These are phyloP conservation scores for Copromyces sp. DNA, from an alignment of 495 filamentous ascomycete species.

Conservation along the genomic window DNA sequence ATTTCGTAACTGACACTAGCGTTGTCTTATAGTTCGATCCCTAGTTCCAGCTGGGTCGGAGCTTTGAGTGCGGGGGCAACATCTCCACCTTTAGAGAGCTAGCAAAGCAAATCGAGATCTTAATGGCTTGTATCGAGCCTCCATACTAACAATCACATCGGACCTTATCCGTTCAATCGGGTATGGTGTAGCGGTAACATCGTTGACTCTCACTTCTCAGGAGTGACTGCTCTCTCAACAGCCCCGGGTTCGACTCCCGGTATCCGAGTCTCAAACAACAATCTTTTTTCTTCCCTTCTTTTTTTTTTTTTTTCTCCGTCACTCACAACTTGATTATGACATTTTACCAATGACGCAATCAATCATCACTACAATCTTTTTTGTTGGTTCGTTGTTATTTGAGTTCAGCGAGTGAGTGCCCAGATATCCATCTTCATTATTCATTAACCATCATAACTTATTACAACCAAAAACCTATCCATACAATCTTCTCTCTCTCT, in stretches of 20 bases:
- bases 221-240: background rate
- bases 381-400: background rate
- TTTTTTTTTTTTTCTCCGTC: background rate
- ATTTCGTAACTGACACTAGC: too few relatives aligned
- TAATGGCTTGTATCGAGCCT: background rate
- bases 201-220: background rate
- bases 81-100: background rate
- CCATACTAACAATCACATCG: background rate
- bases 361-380: background rate
- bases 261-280: background rate
- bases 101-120: background rate
- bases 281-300: background rate
- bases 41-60: too few relatives aligned
- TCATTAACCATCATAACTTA: background rate
- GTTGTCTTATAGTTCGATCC: too few relatives aligned
- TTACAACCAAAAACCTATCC: background rate
- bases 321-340: too few relatives aligned
- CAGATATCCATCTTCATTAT: background rate
- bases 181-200: background rate
- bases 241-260: background rate
- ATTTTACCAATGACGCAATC: background rate
- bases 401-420: background rate
- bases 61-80: too few relatives aligned
- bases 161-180: background rate
- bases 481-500: background rate